A percentile compares a stretch with the other conserved stretches of the same genome.
phyloP scores from a whole-genome alignment of 768 basidiomycete species.

The Russula sp. region DNA sequence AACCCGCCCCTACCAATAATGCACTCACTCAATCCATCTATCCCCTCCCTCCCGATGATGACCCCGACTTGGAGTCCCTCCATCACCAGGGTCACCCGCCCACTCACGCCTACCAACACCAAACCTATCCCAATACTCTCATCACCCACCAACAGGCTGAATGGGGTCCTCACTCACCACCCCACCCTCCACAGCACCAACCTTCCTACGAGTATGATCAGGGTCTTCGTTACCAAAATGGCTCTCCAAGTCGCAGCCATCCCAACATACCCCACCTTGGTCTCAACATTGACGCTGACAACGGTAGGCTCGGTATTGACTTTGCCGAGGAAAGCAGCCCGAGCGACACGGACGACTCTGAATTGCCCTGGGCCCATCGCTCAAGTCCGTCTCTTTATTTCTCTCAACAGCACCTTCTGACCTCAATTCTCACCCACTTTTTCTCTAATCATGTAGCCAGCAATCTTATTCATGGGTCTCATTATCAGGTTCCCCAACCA shows the following conservation, averaged over 20 bases:
- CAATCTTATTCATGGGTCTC: constrained; percentile 15
- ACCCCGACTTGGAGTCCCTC: constrained; percentile 45
- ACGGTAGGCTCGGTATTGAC: constrained; percentile 57
- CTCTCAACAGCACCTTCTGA: not conserved
- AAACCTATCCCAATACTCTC: constrained; percentile 55
- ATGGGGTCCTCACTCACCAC: constrained; percentile 32
- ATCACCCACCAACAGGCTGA: constrained; percentile 33
- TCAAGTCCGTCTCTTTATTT: constrained; percentile 26
- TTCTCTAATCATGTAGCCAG: constrained; percentile 10
- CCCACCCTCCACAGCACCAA: constrained; percentile 36
- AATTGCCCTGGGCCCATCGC: constrained; percentile 52
- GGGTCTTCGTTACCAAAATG: constrained; percentile 32
- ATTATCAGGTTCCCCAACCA: constrained; percentile 17
- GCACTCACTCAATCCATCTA: constrained; percentile 47
- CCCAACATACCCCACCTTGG: constrained; percentile 41
- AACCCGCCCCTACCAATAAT: constrained; percentile 49
- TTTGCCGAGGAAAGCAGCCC: constrained; percentile 43
- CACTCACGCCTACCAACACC: constrained; percentile 78
- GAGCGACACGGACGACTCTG: constrained; percentile 50
- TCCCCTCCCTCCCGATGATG: constrained; percentile 49
- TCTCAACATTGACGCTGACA: constrained; percentile 51
- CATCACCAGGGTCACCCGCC: constrained; percentile 58
- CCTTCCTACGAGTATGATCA: constrained; percentile 31
- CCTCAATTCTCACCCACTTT: constrained; percentile 11
- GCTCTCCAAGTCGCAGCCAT: constrained; percentile 32